phyloP scores from a whole-genome alignment of 805 yeast species.

The Candida insectorum region DNA sequence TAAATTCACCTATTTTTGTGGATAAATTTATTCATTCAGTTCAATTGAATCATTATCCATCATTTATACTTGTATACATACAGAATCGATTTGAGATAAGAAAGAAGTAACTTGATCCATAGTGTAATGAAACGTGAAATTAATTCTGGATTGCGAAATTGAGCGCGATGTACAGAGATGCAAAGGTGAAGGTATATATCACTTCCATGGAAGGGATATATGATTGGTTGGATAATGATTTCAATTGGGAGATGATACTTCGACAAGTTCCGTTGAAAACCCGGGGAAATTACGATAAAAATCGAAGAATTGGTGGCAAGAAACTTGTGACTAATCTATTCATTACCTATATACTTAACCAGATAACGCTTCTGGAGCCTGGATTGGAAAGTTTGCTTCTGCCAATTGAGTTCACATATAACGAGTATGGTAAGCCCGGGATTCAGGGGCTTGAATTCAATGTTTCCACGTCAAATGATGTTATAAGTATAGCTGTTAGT shows the following conservation, averaged over 20 bases:
- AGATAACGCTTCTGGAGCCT: too few species aligned
- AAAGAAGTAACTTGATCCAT: conserved; percentile 43
- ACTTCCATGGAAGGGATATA: conserved; percentile 12
- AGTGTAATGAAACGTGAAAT: not conserved
- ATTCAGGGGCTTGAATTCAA: conserved; percentile 45
- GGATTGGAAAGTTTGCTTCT: too few species aligned
- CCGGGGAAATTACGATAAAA: conserved; percentile 37
- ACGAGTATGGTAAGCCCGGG: conserved; percentile 56
- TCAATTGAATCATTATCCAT: conserved; percentile 4
- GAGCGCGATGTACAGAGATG: too few species aligned
- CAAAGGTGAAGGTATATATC: conserved; percentile 11
- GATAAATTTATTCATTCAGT: not conserved
- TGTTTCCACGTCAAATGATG: conserved; percentile 54
- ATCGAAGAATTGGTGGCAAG: conserved; percentile 26
- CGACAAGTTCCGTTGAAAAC: conserved; percentile 45
- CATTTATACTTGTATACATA: conserved; percentile 23
- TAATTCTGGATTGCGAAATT: not conserved
- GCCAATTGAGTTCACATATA: too few species aligned
- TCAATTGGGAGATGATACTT: conserved; percentile 47
- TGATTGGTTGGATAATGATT: conserved; percentile 25
- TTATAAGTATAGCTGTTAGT: conserved; percentile 43
- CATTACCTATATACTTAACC: conserved; percentile 40
- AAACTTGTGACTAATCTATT: conserved; percentile 47
- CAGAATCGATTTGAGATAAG: conserved; percentile 45
- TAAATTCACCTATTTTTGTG: not conserved